Conservation (phyloP, 768 basidiomycete species). For the Suillus occidentalis region DNA sequence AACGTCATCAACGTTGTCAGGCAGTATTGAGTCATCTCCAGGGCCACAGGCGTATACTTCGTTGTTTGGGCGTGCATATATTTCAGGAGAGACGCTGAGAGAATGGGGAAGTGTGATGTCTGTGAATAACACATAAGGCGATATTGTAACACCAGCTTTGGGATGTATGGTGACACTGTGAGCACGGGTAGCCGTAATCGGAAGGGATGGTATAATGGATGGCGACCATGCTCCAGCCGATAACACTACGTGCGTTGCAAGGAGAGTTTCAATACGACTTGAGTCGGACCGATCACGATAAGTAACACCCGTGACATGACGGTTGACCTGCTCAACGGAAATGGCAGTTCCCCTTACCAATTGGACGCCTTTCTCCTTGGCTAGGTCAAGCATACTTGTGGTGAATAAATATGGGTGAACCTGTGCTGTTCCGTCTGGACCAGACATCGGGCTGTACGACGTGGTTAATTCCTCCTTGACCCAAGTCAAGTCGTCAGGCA, state of each 20-base stretch:
- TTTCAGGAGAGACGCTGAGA: conserved; percentile 53
- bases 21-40: conserved; percentile 71
- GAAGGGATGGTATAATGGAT: conserved; percentile 51
- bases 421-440: conserved; percentile 61
- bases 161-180: conserved; percentile 72
- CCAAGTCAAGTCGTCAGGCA: conserved; percentile 56
- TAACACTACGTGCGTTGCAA: conserved; percentile 70
- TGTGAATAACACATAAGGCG: conserved; percentile 83
- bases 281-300: conserved; percentile 30
- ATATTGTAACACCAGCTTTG: conserved; percentile 42
- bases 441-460: conserved; percentile 57
- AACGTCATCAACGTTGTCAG: conserved; percentile 72
- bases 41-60: conserved; percentile 81
- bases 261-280: conserved; percentile 34
- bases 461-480: conserved; percentile 58
- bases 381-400: conserved; percentile 66
- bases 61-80: conserved; percentile 68
- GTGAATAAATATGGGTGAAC: conserved; percentile 79
- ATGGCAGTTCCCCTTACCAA: conserved; percentile 49
- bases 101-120: conserved; percentile 51
- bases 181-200: conserved; percentile 63
- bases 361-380: conserved; percentile 51
- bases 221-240: conserved; percentile 90
- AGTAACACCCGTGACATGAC: conserved; percentile 49
- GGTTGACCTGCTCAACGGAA: conserved; percentile 42